phyloP scores from a whole-genome alignment of 495 filamentous ascomycete genomes.

The Hypoxylon lienhwacheense region DNA sequence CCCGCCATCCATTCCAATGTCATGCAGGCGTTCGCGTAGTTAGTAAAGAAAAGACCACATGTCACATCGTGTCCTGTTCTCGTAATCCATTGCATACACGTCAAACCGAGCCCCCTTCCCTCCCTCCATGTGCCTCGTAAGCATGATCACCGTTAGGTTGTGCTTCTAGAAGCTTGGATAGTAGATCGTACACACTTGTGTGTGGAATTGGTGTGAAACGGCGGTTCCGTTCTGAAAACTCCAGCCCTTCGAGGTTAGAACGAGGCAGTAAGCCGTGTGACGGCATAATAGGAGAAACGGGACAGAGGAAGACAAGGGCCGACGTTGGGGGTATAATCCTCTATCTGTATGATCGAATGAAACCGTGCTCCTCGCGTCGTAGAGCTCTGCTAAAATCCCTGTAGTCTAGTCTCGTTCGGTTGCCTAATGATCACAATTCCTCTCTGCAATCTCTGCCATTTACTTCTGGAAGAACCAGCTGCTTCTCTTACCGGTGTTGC shows the following conservation, averaged over 20 bases:
- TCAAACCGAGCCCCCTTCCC: slow-evolving; percentile 14
- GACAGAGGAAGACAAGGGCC: slow-evolving; percentile 8
- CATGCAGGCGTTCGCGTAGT: too few species aligned
- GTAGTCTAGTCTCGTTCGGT: slow-evolving; percentile 19
- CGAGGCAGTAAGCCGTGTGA: slow-evolving; percentile 5
- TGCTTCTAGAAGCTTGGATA: not conserved
- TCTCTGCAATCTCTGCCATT: slow-evolving; percentile 6
- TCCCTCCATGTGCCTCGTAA: not conserved
- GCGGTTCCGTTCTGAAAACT: slow-evolving; percentile 9
- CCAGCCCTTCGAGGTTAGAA: slow-evolving; percentile 1
- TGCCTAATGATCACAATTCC: slow-evolving; percentile 3
- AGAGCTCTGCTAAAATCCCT: slow-evolving; percentile 16
- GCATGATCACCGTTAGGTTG: not conserved
- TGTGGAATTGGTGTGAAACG: not conserved
- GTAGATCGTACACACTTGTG: not conserved
- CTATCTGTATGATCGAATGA: slow-evolving; percentile 30
- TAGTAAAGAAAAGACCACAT: slow-evolving; percentile 17
- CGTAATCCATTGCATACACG: slow-evolving; percentile 26
- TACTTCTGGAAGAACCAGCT: slow-evolving; percentile 62
- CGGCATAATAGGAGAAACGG: slow-evolving; percentile 8
- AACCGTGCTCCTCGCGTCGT: slow-evolving; percentile 23
- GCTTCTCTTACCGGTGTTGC: slow-evolving; percentile 54
- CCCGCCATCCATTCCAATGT: too few species aligned
- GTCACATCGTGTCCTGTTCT: slow-evolving; percentile 29
- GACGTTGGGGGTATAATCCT: slow-evolving; percentile 34